These are phyloP conservation scores for Dactylonectria estremocensis DNA, from an alignment of 2,329 filamentous ascomycete species.

Conservation along the genomic window DNA sequence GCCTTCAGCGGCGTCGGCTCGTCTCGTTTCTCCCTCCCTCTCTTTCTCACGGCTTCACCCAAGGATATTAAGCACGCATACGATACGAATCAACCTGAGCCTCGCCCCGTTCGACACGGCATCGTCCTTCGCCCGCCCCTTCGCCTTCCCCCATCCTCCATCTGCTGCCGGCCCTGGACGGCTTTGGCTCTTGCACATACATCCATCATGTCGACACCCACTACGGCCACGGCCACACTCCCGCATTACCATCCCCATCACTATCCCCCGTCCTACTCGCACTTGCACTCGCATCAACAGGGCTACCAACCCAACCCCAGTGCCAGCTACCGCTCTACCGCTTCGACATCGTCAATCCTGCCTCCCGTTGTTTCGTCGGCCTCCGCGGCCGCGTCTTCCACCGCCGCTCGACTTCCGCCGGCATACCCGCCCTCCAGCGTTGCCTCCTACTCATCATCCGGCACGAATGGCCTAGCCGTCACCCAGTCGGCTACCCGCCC, in stretches of 20 bases:
- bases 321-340: conserved; percentile 50
- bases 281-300: conserved; percentile 56
- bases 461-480: conserved; percentile 52
- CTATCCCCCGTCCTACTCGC: conserved; percentile 68
- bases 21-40: conserved; percentile 36
- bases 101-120: conserved; percentile 41
- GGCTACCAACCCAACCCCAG: conserved; percentile 47
- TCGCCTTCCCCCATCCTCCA: conserved; percentile 27
- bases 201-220: conserved; percentile 82
- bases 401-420: conserved; percentile 43
- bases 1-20: conserved; percentile 28
- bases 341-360: conserved; percentile 46
- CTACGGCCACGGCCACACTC: conserved; percentile 81
- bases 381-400: conserved; percentile 44
- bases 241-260: conserved; percentile 78
- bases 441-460: conserved; percentile 52
- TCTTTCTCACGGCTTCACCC: conserved; percentile 34
- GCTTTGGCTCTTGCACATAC: conserved; percentile 40
- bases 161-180: conserved; percentile 41
- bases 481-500: conserved; percentile 49
- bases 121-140: conserved; percentile 24
- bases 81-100: conserved; percentile 33
- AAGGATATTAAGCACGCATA: conserved; percentile 32
- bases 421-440: conserved; percentile 49
- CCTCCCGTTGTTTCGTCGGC: conserved; percentile 50